Conservation (phyloP, 2,329 filamentous ascomycete species). For the Byssochlamys sp. region DNA sequence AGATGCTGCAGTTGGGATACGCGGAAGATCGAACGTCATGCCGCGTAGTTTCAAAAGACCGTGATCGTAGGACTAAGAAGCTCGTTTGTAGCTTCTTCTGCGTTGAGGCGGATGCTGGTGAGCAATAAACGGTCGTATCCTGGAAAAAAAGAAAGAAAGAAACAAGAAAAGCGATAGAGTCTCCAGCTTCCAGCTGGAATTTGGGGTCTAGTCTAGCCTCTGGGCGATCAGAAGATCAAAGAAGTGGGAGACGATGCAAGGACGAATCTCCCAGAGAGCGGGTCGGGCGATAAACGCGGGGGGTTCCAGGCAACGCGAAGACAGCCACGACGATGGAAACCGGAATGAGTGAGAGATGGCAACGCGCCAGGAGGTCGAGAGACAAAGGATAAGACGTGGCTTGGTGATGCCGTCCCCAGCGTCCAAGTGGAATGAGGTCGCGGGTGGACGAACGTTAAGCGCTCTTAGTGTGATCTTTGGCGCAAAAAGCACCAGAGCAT, state of each 20-base stretch:
- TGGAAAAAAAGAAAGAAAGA: too few relatives aligned
- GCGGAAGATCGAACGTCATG: slow-evolving; percentile 18
- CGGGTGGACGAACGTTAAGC: neutral
- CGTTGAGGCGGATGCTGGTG: neutral
- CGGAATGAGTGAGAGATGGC: neutral
- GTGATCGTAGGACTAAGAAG: neutral
- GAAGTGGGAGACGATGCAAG: neutral
- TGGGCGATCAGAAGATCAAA: neutral
- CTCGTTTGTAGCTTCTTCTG: neutral
- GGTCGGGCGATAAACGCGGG: neutral
- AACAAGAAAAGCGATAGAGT: neutral
- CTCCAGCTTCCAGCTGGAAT: neutral
- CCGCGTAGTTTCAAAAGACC: slow-evolving; percentile 9
- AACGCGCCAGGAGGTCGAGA: neutral
- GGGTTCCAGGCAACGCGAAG: neutral
- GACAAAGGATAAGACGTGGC: neutral
- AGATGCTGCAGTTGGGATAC: slow-evolving; percentile 11
- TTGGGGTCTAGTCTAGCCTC: neutral
- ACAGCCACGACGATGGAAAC: neutral
- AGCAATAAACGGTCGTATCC: neutral
- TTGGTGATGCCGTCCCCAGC: neutral
- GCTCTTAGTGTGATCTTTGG: neutral
- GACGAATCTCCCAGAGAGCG: neutral
- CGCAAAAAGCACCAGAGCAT: neutral
- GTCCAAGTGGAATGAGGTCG: neutral